phyloP scores from a whole-genome alignment of 75 land plant genomes.

The Azolla pinnata region DNA sequence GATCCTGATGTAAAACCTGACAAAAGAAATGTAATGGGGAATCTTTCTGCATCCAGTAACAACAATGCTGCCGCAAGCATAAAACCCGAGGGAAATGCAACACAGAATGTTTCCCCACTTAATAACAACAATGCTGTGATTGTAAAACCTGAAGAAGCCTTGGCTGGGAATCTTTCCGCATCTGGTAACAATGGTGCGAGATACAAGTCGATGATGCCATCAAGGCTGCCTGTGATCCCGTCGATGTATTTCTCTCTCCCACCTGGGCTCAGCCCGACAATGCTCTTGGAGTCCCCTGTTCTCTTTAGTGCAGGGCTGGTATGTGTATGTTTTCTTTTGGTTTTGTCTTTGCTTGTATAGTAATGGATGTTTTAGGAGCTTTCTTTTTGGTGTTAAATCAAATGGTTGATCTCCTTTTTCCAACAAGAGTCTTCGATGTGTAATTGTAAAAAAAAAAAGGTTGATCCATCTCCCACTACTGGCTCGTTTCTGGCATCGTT shows the following conservation, averaged over 20 bases:
- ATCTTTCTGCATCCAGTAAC: neutral
- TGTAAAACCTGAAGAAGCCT: neutral
- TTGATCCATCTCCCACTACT: conserved; percentile 75
- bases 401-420: neutral
- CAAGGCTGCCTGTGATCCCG: conserved; percentile 61
- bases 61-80: neutral
- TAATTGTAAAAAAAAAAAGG: conserved; percentile 19
- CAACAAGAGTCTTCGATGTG: neutral
- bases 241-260: conserved; percentile 59
- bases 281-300: conserved; percentile 69
- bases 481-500: conserved; percentile 53
- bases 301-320: conserved; percentile 56
- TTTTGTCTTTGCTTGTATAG: neutral
- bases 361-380: neutral
- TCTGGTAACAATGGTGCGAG: conserved; percentile 22
- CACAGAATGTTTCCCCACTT: neutral
- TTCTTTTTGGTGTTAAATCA: neutral
- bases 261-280: conserved; percentile 69
- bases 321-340: conserved; percentile 3
- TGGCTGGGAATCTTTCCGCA: neutral
- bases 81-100: no score
- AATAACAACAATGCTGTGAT: neutral
- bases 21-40: neutral
- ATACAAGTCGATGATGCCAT: conserved; percentile 66
- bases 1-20: neutral